Evolutionary conservation across 768 basidiomycete genomes (phyloP).

Genomic region (Holtermannia corniformis): DNA sequence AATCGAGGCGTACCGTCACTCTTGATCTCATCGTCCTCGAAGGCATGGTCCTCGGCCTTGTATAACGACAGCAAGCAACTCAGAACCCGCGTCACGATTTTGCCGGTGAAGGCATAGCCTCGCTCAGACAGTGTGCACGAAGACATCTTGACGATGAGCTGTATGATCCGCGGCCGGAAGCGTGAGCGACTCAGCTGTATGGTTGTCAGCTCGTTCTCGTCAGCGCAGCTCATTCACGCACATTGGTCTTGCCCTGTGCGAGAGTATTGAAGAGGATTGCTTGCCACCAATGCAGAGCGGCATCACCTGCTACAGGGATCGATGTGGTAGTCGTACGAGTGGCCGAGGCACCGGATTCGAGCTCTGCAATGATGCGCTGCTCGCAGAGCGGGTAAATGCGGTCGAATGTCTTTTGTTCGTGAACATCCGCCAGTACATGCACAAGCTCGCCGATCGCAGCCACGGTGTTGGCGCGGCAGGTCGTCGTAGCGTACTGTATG

Average conservation of each 20-base stretch:
- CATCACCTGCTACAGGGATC: constrained; percentile 56
- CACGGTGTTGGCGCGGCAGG: constrained; percentile 83
- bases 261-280: constrained; percentile 25
- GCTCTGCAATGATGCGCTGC: constrained; percentile 67
- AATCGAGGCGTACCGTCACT: constrained; percentile 52
- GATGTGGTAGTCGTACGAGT: constrained; percentile 52
- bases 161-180: constrained; percentile 15
- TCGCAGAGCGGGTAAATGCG: constrained; percentile 73
- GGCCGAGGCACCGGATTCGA: constrained; percentile 63
- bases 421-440: constrained; percentile 67
- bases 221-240: too few species aligned
- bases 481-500: constrained; percentile 76
- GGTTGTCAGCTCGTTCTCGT: background rate
- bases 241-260: constrained; percentile 19
- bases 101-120: constrained; percentile 71
- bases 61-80: constrained; percentile 71
- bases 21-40: constrained; percentile 66
- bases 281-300: constrained; percentile 69
- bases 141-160: constrained; percentile 55
- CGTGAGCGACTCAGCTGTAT: constrained; percentile 16
- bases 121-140: constrained; percentile 67
- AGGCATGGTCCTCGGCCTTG: constrained; percentile 68
- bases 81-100: constrained; percentile 61
- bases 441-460: constrained; percentile 81
- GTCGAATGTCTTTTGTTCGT: constrained; percentile 63